Base-by-base conservation (phyloP, 2,329 filamentous ascomycete genomes). In the Escovopsis weberi region DNA sequence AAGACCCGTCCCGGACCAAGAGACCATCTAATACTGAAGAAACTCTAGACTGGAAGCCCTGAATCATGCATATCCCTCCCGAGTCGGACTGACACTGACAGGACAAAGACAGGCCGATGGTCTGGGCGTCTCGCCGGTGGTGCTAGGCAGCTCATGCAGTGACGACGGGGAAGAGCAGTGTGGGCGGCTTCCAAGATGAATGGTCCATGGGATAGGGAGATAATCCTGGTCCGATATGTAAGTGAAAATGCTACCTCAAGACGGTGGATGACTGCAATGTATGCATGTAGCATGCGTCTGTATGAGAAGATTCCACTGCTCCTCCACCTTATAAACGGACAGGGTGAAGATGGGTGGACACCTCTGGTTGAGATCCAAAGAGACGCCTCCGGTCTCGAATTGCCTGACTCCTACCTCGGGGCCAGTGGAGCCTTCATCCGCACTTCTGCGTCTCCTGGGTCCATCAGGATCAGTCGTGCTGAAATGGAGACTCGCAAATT, bases 181-280 rank as follows among this genome's bases (percentile, higher is more conserved):
- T 23, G 36, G 41, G 36, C 41, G 33, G 42, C 35, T 26, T 39
- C 23, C 12, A 18, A 4, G 44, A 36, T 39, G 38, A 36, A 43
- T 26, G 36, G 42, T 32, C 44, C 44, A 39, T 38, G 44, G 35
- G 41, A 42, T 42, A 42, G 44, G 44, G 41, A 46, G 44, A 18
- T 32, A 36, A 35, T 40, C 34, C 38, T 35, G 32, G 38, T 38
- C 44, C 38, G 41, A 38, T 46, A 32, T 46, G 36, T 35, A 46
- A 32, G 38, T 42, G 34, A 36, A 43, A 42, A 12, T 40, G 23
- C 23, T 37, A 15, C 37, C 38, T 39, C 39, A 37, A 38, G 41
- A 34, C 33, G 30, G 43, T 39, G 38, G 42, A 37, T 41, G 38
- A 39, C 42, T 37, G 41, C 38, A 41, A 30, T 33, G 42, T 43